phyloP scores from a whole-genome alignment of 2,329 filamentous ascomycete species.

The Arachnopeziza araneosa region DNA sequence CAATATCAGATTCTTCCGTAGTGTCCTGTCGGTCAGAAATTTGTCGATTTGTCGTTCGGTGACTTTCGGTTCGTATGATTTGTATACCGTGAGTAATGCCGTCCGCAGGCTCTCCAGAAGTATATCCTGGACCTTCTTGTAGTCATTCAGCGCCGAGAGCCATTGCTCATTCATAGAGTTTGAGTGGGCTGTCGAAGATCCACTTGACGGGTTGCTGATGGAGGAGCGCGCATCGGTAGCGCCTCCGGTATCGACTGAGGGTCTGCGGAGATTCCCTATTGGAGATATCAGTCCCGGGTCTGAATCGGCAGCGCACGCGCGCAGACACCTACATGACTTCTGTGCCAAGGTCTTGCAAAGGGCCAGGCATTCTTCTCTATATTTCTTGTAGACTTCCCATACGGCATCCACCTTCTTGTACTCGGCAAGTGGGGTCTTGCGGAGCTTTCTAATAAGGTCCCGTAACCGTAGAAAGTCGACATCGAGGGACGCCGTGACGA shows the following conservation, averaged over 20 bases:
- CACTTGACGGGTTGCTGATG: not conserved
- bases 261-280: conserved; percentile 24
- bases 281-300: conserved; percentile 4
- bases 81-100: conserved; percentile 42
- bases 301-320: not conserved
- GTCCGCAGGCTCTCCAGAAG: conserved; percentile 37
- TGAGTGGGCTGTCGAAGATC: not conserved
- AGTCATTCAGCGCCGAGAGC: conserved; percentile 39
- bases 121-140: conserved; percentile 38
- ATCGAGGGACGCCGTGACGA: conserved; percentile 21
- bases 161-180: conserved; percentile 23
- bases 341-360: conserved; percentile 38
- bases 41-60: conserved; percentile 39
- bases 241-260: not conserved
- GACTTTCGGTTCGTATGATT: conserved; percentile 39
- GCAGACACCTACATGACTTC: conserved; percentile 33
- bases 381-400: conserved; percentile 40
- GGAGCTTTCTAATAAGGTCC: conserved; percentile 23
- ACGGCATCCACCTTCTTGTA: conserved; percentile 36
- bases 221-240: not conserved
- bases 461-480: conserved; percentile 27
- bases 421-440: conserved; percentile 17
- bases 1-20: conserved; percentile 39
- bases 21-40: conserved; percentile 38
- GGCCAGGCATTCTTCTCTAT: conserved; percentile 36